Conservation (phyloP, 768 basidiomycete genomes). For the Mycena sanguinolenta region DNA sequence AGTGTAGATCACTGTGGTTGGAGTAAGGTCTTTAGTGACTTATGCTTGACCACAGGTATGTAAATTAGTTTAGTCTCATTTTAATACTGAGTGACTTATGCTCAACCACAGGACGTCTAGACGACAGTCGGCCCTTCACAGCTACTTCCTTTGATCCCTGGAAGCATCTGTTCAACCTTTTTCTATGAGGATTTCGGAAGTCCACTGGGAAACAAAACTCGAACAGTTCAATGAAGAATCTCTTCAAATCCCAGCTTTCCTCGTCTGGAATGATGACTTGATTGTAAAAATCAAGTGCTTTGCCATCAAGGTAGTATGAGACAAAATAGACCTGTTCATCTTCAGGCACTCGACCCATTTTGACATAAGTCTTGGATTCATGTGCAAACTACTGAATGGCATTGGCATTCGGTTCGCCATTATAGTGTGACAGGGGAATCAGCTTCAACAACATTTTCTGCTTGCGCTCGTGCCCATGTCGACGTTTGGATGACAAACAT, state of each 20-base stretch:
- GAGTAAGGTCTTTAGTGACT: too few species aligned
- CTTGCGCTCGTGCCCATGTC: not conserved
- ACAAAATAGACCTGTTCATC: conserved; percentile 37
- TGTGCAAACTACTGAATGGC: too few species aligned
- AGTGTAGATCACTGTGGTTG: too few species aligned
- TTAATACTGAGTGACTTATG: too few species aligned
- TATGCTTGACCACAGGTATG: too few species aligned
- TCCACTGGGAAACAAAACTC: conserved; percentile 52
- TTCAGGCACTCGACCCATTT: conserved; percentile 34
- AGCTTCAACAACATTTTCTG: conserved; percentile 37
- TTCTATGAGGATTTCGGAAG: conserved; percentile 24
- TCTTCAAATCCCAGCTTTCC: conserved; percentile 42
- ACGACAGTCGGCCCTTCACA: too few species aligned
- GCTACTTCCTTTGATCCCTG: not conserved
- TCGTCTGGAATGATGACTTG: too few species aligned
- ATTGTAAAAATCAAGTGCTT: conserved; percentile 47
- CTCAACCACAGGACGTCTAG: too few species aligned
- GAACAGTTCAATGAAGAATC: conserved; percentile 50
- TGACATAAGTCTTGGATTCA: conserved; percentile 37
- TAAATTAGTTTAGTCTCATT: too few species aligned
- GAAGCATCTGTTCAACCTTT: not conserved
- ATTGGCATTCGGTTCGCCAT: too few species aligned
- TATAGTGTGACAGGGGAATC: too few species aligned
- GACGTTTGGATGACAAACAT: not conserved
- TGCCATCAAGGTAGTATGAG: conserved; percentile 44